Evolutionary conservation across 306 rosid species (phyloP).

Genomic region (Vicia sativa): DNA sequence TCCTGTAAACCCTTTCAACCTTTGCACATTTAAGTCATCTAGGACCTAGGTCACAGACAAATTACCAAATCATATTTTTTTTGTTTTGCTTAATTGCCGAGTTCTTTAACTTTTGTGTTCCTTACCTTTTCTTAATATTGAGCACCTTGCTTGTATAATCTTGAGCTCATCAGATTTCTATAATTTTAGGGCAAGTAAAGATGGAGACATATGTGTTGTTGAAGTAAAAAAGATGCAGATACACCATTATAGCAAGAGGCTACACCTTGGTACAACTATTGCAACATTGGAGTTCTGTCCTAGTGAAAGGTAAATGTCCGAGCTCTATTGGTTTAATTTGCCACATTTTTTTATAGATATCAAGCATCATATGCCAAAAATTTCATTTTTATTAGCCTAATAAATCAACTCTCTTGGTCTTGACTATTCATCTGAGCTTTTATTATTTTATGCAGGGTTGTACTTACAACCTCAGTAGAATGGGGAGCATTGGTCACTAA

Average conservation of each 20-base stretch:
- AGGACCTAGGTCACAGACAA: not conserved
- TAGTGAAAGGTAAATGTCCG: conserved; percentile 66
- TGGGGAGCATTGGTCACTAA: conserved; percentile 95
- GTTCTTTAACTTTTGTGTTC: not conserved
- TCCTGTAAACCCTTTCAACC: too few species aligned
- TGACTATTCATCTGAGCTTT: conserved; percentile 28
- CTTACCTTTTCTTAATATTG: too few species aligned
- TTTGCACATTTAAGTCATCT: not conserved
- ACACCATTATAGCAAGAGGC: conserved; percentile 81
- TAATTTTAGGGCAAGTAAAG: conserved; percentile 81
- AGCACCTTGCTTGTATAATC: conserved; percentile 11
- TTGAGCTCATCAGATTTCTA: conserved; percentile 26
- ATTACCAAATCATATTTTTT: not conserved
- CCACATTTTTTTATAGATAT: conserved; percentile 2
- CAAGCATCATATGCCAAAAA: not conserved
- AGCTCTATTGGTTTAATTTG: not conserved
- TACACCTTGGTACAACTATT: conserved; percentile 83
- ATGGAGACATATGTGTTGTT: conserved; percentile 85
- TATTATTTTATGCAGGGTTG: conserved; percentile 58
- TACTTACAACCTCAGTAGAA: conserved; percentile 69
- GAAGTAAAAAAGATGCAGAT: conserved; percentile 93
- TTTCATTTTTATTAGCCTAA: not conserved
- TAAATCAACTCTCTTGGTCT: conserved; percentile 21
- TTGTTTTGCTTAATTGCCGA: not conserved
- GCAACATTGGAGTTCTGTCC: conserved; percentile 83